Evolutionary conservation across 148 eudicot genomes (phyloP).

Genomic region (Rhododendron williamsianum): DNA sequence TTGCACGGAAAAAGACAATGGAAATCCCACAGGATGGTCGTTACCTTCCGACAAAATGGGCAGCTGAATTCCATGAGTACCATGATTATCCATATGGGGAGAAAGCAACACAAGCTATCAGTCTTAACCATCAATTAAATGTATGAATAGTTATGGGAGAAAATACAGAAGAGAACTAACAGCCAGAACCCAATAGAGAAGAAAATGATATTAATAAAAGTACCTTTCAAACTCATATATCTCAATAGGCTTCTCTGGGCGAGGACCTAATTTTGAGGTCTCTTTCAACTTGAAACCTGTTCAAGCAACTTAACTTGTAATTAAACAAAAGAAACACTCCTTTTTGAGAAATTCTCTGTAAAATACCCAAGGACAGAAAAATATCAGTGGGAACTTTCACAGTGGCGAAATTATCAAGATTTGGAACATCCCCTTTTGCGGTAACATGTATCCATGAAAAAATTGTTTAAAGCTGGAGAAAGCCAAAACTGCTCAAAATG

Average conservation of each 20-base stretch:
- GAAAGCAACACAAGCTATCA: conserved; percentile 20
- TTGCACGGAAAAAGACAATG: not conserved
- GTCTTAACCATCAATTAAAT: conserved; percentile 9
- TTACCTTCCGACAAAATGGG: conserved; percentile 97
- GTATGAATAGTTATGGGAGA: not conserved
- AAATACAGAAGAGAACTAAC: not conserved
- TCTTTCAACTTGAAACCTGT: conserved; percentile 81
- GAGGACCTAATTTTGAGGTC: conserved; percentile 80
- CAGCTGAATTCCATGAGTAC: conserved; percentile 52
- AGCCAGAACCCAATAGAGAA: not conserved
- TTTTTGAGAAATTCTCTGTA: not conserved
- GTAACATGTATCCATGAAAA: not conserved
- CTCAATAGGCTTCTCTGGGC: conserved; percentile 90
- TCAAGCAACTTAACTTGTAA: not conserved
- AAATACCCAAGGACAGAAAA: not conserved
- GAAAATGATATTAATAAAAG: not conserved
- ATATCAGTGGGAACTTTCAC: not conserved
- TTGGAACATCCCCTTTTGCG: not conserved
- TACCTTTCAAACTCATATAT: conserved; percentile 97
- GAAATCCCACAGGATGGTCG: not conserved
- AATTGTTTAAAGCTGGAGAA: not conserved
- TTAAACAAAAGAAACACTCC: not conserved
- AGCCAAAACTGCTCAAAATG: not conserved
- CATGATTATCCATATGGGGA: conserved; percentile 17
- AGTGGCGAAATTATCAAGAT: not conserved